Evolutionary conservation across 805 yeast species (phyloP), one percentile per base, ranked within the genome.

Genomic region (Kluyveromyces nonfermentans): DNA sequence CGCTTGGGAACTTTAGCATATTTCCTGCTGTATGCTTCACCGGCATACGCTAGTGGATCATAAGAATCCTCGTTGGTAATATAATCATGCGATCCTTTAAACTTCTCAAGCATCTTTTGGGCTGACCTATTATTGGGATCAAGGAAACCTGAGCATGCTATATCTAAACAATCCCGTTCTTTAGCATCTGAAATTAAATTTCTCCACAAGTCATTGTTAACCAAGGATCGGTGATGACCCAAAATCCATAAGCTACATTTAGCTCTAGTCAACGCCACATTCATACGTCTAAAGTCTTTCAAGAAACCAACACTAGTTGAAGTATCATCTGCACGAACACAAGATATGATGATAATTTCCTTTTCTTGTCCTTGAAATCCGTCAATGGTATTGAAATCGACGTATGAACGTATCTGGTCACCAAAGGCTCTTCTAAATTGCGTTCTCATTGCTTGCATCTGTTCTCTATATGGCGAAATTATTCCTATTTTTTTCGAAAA

Each of bases 311-410:
- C 86, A 38, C 79, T 73, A 19, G 73, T 67, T 28, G 55, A 51
- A 9, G 63, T 55, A 12, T 74, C 69, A 39, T 79, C 82, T 0
- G 97, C 96, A 55, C 98, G 76, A 4, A 93, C 99, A 76, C 97
- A 90, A 0, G 97, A 88, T 71, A 93, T 82, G 40, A 93, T 76
- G 49, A 93, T 85, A 38, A 93, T 78, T 50, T 90, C 97, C 62
- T 90, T 93, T 59, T 93, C 99, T 63, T 93, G 97, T 50, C 96
- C 97, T 68, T 88, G 99, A 60, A 89, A 93, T 1, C 97, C 98
- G 72, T 93, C 99, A 47, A 93, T 88, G 0, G 99, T 87, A 57
- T 89, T 88, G 65, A 93, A 88, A 57, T 85, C 95, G 40, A 94
- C 78, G 42, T 76, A 80, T 25, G 75, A 71, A 16, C 73, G 60